A percentile compares a stretch with the other conserved stretches of the same genome.
These are phyloP conservation scores for Fusarium sp. DNA, from an alignment of 2,329 filamentous ascomycete species.

Conservation along the genomic window DNA sequence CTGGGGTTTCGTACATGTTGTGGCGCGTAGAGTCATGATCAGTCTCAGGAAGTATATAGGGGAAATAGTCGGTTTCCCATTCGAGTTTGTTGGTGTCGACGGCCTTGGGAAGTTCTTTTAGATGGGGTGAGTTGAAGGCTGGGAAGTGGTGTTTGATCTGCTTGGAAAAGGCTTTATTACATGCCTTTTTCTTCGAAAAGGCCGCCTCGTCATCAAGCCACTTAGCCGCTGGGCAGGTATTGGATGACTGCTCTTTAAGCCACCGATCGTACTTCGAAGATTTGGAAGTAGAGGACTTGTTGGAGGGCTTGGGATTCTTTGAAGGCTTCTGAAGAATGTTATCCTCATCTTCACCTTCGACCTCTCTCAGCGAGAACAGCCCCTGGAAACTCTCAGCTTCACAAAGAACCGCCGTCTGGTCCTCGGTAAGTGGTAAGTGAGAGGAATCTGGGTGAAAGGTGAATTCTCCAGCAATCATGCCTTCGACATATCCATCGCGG, in stretches of 20 bases:
- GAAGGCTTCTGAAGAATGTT: no score
- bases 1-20: constrained; percentile 1
- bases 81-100: not conserved
- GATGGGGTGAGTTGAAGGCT: not conserved
- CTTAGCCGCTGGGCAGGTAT: not conserved
- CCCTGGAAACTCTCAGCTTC: constrained; percentile 6
- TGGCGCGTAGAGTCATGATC: not conserved
- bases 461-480: constrained; percentile 30
- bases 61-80: not conserved
- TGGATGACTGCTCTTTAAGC: not conserved
- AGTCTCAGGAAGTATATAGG: constrained; percentile 2
- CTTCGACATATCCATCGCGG: constrained; percentile 27
- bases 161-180: not conserved
- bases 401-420: constrained; percentile 17
- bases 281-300: not conserved
- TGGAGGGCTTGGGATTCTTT: not conserved
- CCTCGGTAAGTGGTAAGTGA: constrained; percentile 12
- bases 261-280: constrained; percentile 1
- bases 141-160: constrained; percentile 13
- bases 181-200: constrained; percentile 12
- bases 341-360: not conserved
- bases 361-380: not conserved
- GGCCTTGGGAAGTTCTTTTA: not conserved
- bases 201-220: constrained; percentile 2
- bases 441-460: constrained; percentile 23